Conservation (phyloP, 352 stramenopile genomes). For the Elongisporangium anandrum region DNA sequence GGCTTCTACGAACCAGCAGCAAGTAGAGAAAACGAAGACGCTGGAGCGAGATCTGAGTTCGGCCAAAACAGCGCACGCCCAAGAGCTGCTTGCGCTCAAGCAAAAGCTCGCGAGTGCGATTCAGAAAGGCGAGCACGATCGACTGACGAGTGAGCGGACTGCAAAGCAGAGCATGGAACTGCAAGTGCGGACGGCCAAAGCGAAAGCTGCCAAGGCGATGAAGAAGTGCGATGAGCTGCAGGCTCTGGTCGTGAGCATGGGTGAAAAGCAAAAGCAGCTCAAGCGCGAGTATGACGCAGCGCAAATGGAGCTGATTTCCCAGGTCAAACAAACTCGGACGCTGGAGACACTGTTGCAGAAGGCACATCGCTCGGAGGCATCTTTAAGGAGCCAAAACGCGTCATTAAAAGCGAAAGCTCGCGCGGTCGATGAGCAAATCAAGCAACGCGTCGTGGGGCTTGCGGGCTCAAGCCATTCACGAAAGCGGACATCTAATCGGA, state of each 20-base stretch:
- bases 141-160: conserved; percentile 16
- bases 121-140: conserved; percentile 29
- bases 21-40: conserved; percentile 25
- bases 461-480: background rate
- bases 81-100: conserved; percentile 33
- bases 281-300: conserved; percentile 13
- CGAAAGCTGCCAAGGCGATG: conserved; percentile 14
- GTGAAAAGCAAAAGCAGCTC: conserved; percentile 16
- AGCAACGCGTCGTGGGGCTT: conserved; percentile 6
- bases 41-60: conserved; percentile 26
- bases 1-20: conserved; percentile 15
- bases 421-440: conserved; percentile 16
- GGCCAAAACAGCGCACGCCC: conserved; percentile 11
- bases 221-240: conserved; percentile 17
- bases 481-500: background rate
- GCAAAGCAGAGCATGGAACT: conserved; percentile 18
- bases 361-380: conserved; percentile 23
- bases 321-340: conserved; percentile 9
- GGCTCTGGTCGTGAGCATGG: conserved; percentile 3
- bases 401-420: conserved; percentile 17
- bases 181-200: conserved; percentile 14
- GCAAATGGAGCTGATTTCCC: conserved; percentile 5
- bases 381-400: conserved; percentile 19
- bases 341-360: conserved; percentile 20
- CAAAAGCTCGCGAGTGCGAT: conserved; percentile 15